Conservation (phyloP, 192 early-diverging fungal genomes). For the Jimgerdemannia lactiflua region DNA sequence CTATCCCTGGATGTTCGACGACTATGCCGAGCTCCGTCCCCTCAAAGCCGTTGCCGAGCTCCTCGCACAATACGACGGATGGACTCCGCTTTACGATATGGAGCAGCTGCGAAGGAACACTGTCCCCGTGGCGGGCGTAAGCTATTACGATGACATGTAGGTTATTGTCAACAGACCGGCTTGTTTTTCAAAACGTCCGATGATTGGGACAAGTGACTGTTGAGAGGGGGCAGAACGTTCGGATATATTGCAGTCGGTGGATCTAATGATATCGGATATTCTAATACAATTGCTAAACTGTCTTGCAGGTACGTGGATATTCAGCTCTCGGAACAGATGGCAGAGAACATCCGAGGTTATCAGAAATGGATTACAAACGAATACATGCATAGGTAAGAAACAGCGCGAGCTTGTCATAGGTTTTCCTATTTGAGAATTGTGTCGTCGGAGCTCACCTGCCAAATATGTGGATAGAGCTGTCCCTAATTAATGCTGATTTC, state of each 20-base stretch:
- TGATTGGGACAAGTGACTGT: background rate
- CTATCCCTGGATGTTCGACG: conserved; percentile 73
- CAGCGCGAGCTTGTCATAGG: background rate
- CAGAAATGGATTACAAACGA: conserved; percentile 68
- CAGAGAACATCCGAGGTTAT: conserved; percentile 46
- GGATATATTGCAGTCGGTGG: background rate
- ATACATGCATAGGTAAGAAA: conserved; percentile 58
- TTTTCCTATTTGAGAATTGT: background rate
- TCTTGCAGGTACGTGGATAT: conserved; percentile 43
- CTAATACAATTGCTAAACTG: conserved; percentile 10
- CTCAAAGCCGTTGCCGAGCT: conserved; percentile 55
- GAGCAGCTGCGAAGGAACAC: conserved; percentile 41
- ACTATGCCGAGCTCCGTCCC: conserved; percentile 57
- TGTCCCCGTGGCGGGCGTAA: conserved; percentile 56
- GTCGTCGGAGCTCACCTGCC: background rate
- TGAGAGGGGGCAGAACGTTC: background rate
- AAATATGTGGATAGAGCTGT: background rate
- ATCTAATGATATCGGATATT: background rate
- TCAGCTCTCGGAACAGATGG: conserved; percentile 55
- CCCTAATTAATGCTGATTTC: background rate
- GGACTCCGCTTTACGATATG: conserved; percentile 57
- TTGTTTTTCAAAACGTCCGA: background rate
- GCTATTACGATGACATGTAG: conserved; percentile 70
- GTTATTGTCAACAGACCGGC: background rate
- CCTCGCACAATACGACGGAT: conserved; percentile 50